Base-by-base conservation (phyloP, 108 stramenopile genomes). In the Phaeodactylum tricornutum region DNA sequence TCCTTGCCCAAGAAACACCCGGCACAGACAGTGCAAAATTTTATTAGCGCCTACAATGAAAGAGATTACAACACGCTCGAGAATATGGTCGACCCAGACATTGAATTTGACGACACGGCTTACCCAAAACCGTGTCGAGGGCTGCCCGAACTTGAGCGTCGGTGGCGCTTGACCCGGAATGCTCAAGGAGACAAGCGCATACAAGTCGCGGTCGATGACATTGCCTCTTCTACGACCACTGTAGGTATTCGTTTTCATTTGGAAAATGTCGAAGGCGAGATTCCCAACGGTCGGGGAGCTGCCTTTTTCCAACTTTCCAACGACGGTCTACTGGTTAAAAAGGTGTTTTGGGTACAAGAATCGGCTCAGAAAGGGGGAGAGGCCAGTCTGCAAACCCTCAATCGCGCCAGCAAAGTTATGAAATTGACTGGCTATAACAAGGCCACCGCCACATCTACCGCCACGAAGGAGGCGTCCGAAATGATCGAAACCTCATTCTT, bases 231-330 rank as follows among this genome's bases (percentile, higher is more conserved):
- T 30, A 42, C 37, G 17, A 11, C 19, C 3, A 23, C 42, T 5
- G n/a, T n/a, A n/a, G n/a, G n/a, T n/a, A 70, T 74, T 0, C 63
- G 53, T 28, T 88, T 82, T 82, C 87, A 84, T 29, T 77, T 84
- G n/a, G 79, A 88, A 57, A 79, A 72, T 45, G n/a, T n/a, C n/a
- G 39, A 20, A n/a, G 21, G 14, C 39, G 5, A 4, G 5, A 23
- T 24, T 26, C 45, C 45, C 5, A 20, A 23, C 20, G 25, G 45
- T 14, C 49, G 49, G 3, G 49, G 49, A 5, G 31, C 20, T 28
- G 49, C 49, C 49, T 34, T 50, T 14, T 34, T 50, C 17, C 12
- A 4, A 39, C 8, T 37, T 7, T 34, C 26, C 53, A 43, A 25
- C 17, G 25, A 42, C 16, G 26, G 24, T 5, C 16, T 17, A 19